Evolutionary conservation across 176 grass and related monocot genomes (phyloP).

Genomic region (barley (Hordeum vulgare)): MorexV3_pseudomolecules_assembly NC_058524.1:41816612-41817111

Average conservation of each 20-base stretch:
- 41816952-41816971: slow-evolving; percentile 25
- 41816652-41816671: not conserved
- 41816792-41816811: no score
- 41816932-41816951: slow-evolving; percentile 58
- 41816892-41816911: not conserved
- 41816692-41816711: not conserved
- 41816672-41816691: not conserved
- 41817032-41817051: not conserved
- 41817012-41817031: not conserved
- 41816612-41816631: no score
- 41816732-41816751: not conserved
- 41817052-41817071: slow-evolving; percentile 51
- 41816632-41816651: not conserved
- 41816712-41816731: not conserved
- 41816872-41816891: not conserved
- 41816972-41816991: not conserved
- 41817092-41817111: slow-evolving; percentile 96
- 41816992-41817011: not conserved
- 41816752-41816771: not conserved
- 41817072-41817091: slow-evolving; percentile 81
- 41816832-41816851: not conserved
- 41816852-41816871: not conserved
- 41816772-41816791: not conserved
- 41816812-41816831: no score
- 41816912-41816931: slow-evolving; percentile 29